phyloP scores from a whole-genome alignment of 805 yeast species.

The Candida sphagnicola region DNA sequence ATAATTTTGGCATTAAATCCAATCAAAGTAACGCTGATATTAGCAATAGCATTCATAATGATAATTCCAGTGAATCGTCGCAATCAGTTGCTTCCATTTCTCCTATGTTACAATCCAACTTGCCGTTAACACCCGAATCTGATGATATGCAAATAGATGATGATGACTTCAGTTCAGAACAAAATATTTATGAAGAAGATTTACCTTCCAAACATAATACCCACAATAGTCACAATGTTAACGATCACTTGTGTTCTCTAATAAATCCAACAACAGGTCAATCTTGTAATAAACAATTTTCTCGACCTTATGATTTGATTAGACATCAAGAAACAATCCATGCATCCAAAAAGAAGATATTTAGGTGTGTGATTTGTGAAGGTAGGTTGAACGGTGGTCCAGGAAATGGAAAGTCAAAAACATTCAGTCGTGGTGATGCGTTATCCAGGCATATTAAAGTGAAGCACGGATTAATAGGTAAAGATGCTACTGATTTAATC shows the following conservation, averaged over 20 bases:
- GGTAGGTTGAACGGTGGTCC: slow-evolving; percentile 43
- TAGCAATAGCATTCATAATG: slow-evolving; percentile 3
- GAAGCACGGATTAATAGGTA: slow-evolving; percentile 72
- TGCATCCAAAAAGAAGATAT: slow-evolving; percentile 42
- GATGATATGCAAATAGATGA: slow-evolving; percentile 13
- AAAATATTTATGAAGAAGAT: neutral
- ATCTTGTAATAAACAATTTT: slow-evolving; percentile 74
- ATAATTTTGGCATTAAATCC: slow-evolving; percentile 9
- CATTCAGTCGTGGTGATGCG: slow-evolving; percentile 46
- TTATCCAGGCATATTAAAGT: slow-evolving; percentile 57
- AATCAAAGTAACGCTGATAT: too few relatives aligned
- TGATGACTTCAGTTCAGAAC: slow-evolving; percentile 7
- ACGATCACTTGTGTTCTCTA: slow-evolving; percentile 54
- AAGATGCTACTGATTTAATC: slow-evolving; percentile 66
- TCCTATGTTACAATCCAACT: neutral
- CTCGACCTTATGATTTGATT: slow-evolving; percentile 56
- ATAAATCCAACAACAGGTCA: slow-evolving; percentile 57
- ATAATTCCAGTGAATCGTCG: slow-evolving; percentile 2
- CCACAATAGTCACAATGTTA: slow-evolving; percentile 16
- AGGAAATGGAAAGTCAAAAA: slow-evolving; percentile 47
- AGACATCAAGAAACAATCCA: slow-evolving; percentile 49
- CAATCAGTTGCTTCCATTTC: neutral
- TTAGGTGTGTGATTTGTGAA: slow-evolving; percentile 44
- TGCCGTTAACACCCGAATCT: slow-evolving; percentile 2
- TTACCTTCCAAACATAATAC: neutral